These are phyloP conservation scores for Rhizopogon salebrosus DNA, from an alignment of 768 basidiomycete species.

Conservation along the genomic window DNA sequence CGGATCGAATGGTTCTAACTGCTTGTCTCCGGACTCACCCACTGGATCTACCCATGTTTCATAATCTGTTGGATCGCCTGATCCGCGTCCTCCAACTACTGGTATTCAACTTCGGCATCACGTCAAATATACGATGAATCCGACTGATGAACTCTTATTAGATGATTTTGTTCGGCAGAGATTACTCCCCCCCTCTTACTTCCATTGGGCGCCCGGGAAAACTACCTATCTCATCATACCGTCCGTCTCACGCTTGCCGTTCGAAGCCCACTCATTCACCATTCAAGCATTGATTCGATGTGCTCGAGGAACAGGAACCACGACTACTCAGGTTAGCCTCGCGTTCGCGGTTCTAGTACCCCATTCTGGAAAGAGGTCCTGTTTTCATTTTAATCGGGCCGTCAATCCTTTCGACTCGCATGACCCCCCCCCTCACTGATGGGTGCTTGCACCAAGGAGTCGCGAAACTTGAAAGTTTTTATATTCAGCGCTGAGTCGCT, in stretches of 20 bases:
- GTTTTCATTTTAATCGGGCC: too few species aligned
- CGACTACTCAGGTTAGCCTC: neutral
- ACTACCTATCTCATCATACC: slow-evolving; percentile 46
- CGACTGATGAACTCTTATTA: slow-evolving; percentile 34
- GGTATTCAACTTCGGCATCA: slow-evolving; percentile 31
- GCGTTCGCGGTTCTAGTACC: neutral
- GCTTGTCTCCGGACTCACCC: slow-evolving; percentile 8
- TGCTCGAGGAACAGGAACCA: neutral
- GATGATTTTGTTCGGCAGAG: slow-evolving; percentile 41
- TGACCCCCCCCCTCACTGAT: too few species aligned
- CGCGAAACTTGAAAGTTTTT: too few species aligned
- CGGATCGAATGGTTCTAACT: neutral
- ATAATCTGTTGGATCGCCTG: slow-evolving; percentile 44
- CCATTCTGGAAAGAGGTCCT: slow-evolving; percentile 33
- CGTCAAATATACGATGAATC: slow-evolving; percentile 19
- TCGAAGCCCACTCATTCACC: slow-evolving; percentile 56
- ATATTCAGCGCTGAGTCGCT: too few species aligned
- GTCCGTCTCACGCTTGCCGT: slow-evolving; percentile 33
- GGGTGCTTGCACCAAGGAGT: too few species aligned
- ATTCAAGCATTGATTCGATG: slow-evolving; percentile 35
- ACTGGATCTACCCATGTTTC: slow-evolving; percentile 42
- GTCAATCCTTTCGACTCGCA: too few species aligned
- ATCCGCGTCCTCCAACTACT: slow-evolving; percentile 37
- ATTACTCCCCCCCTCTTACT: slow-evolving; percentile 36
- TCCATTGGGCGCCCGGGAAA: slow-evolving; percentile 50